These are phyloP conservation scores for Rhizopogon vulgaris DNA, from an alignment of 768 basidiomycete genomes.

Conservation along the genomic window DNA sequence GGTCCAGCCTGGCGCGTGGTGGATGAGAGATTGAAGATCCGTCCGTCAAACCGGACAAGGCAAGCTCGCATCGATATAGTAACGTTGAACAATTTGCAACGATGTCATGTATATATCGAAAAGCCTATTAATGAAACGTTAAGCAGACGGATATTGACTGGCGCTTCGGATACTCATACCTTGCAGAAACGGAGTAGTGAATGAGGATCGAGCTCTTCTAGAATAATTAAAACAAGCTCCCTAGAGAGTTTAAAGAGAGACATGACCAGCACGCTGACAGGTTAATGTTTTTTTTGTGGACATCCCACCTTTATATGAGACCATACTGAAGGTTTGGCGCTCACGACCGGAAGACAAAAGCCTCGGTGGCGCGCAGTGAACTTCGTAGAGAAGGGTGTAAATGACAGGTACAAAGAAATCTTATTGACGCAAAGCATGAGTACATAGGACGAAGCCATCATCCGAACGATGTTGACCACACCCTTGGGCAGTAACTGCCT, in stretches of 20 bases:
- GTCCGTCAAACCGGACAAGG: constrained; percentile 23
- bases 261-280: constrained; percentile 30
- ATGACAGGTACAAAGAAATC: constrained; percentile 21
- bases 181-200: constrained; percentile 26
- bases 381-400: constrained; percentile 25
- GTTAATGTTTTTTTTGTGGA: constrained; percentile 11
- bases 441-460: constrained; percentile 19
- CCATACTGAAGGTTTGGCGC: constrained; percentile 15
- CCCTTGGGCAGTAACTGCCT: constrained; percentile 17
- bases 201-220: constrained; percentile 28
- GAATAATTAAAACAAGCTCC: constrained; percentile 23
- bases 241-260: constrained; percentile 25
- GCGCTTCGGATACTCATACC: constrained; percentile 11
- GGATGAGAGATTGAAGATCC: constrained; percentile 15
- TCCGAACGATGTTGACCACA: constrained; percentile 15
- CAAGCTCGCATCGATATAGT: constrained; percentile 28
- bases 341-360: constrained; percentile 28
- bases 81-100: constrained; percentile 19
- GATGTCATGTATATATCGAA: constrained; percentile 14
- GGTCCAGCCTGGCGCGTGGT: constrained; percentile 19
- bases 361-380: constrained; percentile 22
- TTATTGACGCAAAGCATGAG: constrained; percentile 18
- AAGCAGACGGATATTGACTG: neutral
- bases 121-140: constrained; percentile 16
- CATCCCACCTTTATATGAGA: constrained; percentile 24